Conservation (phyloP, 768 basidiomycete species). For the Trametes meyenii region DNA sequence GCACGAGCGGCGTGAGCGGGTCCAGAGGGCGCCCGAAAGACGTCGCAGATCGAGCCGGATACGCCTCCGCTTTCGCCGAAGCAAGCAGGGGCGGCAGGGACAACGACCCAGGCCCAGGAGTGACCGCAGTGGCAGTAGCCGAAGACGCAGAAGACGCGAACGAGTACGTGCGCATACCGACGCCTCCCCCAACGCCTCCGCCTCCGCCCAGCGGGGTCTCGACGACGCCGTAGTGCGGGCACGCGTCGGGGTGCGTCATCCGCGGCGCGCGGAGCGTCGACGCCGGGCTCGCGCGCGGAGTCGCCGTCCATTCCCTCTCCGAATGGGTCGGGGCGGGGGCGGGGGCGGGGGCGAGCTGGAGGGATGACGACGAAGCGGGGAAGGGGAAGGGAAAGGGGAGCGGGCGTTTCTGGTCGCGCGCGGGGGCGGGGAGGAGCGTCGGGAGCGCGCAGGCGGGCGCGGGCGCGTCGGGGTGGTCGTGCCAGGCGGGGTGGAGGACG, state of each 20-base stretch:
- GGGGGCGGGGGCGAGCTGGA: neutral
- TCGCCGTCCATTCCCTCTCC: no score
- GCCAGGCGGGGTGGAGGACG: neutral
- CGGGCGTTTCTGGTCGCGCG: constrained; percentile 1
- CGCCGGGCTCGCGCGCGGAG: neutral
- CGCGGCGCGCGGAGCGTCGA: constrained; percentile 1
- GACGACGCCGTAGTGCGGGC: neutral
- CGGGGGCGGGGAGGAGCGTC: neutral
- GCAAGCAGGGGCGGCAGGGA: neutral
- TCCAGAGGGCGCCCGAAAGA: neutral
- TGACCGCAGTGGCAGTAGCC: neutral
- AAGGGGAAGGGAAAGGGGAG: neutral
- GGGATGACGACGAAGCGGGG: neutral
- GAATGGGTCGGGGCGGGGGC: neutral
- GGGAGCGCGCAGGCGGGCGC: neutral
- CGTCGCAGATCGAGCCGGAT: neutral
- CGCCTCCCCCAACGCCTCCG: neutral
- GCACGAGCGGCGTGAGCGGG: neutral
- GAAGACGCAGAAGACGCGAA: neutral
- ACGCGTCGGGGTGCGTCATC: constrained; percentile 13
- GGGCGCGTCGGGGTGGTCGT: neutral
- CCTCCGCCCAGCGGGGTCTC: neutral
- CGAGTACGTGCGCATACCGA: neutral
- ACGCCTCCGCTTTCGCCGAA: neutral
- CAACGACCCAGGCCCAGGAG: neutral